Evolutionary conservation across 306 rosid genomes (phyloP).

Genomic region (Dalbergia cultrata): DNA sequence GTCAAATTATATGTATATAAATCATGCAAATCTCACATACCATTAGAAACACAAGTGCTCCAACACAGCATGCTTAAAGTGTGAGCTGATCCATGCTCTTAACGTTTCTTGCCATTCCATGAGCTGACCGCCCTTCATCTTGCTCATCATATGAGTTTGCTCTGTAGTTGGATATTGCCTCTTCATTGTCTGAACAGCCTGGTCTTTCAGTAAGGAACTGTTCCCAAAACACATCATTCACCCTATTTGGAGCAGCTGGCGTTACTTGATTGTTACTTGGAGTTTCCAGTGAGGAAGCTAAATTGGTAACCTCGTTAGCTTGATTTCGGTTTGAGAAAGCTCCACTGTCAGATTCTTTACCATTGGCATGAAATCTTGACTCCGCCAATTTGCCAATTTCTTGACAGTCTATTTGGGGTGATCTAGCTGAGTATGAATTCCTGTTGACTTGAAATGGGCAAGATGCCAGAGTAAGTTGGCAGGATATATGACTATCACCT

Average conservation of each 20-base stretch:
- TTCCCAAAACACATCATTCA: slow-evolving; percentile 95
- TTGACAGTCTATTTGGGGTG: slow-evolving; percentile 66
- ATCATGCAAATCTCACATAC: slow-evolving; percentile 24
- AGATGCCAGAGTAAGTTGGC: slow-evolving; percentile 90
- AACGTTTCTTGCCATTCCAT: slow-evolving; percentile 65
- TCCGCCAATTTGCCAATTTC: slow-evolving; percentile 63
- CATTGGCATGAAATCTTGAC: slow-evolving; percentile 51
- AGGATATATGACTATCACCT: slow-evolving; percentile 81
- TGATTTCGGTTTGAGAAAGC: slow-evolving; percentile 50
- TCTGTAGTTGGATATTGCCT: slow-evolving; percentile 84
- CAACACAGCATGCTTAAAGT: slow-evolving; percentile 58
- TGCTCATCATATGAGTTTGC: slow-evolving; percentile 67
- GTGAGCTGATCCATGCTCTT: slow-evolving; percentile 67
- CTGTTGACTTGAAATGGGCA: slow-evolving; percentile 66
- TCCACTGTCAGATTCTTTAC: slow-evolving; percentile 67
- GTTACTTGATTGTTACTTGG: slow-evolving; percentile 59
- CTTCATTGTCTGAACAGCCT: slow-evolving; percentile 91
- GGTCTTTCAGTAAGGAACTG: slow-evolving; percentile 98
- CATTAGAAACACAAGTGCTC: slow-evolving; percentile 13
- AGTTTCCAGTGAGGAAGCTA: slow-evolving; percentile 59
- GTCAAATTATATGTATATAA: slow-evolving; percentile 8
- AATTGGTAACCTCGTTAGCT: slow-evolving; percentile 51
- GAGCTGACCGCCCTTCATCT: slow-evolving; percentile 65
- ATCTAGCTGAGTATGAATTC: slow-evolving; percentile 62
- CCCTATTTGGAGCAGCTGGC: slow-evolving; percentile 71